phyloP scores from a whole-genome alignment of 257 asterid genomes.

The Henckelia pumila region DNA sequence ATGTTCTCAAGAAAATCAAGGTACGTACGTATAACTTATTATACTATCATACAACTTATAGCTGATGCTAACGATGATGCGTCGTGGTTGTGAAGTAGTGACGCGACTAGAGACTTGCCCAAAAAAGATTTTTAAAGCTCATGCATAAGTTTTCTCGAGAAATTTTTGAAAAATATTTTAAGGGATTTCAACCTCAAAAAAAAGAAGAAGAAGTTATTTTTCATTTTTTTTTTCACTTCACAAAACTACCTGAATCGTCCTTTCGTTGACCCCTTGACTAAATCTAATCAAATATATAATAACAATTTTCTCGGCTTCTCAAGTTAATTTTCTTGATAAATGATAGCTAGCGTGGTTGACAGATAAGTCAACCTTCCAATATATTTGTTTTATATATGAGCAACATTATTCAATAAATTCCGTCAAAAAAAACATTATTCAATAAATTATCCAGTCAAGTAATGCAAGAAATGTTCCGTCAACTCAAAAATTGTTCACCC shows the following conservation, averaged over 20 bases:
- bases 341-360: constrained; percentile 31
- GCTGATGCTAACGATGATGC: no score
- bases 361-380: constrained; percentile 29
- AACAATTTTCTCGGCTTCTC: constrained; percentile 9
- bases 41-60: background rate
- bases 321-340: constrained; percentile 29
- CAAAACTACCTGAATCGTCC: background rate
- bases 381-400: background rate
- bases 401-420: no score
- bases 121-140: background rate
- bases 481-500: no score
- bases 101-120: no score
- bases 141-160: background rate
- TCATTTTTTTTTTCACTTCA: no score
- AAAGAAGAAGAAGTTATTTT: no score
- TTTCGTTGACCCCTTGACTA: background rate
- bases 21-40: no score
- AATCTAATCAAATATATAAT: no score
- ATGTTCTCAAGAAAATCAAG: constrained; percentile 88
- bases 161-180: no score
- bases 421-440: no score
- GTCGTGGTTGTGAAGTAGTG: no score
- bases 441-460: background rate
- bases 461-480: background rate
- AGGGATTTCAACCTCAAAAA: no score